Conservation (phyloP, 2,329 filamentous ascomycete species). For the Colletotrichum sp. region DNA sequence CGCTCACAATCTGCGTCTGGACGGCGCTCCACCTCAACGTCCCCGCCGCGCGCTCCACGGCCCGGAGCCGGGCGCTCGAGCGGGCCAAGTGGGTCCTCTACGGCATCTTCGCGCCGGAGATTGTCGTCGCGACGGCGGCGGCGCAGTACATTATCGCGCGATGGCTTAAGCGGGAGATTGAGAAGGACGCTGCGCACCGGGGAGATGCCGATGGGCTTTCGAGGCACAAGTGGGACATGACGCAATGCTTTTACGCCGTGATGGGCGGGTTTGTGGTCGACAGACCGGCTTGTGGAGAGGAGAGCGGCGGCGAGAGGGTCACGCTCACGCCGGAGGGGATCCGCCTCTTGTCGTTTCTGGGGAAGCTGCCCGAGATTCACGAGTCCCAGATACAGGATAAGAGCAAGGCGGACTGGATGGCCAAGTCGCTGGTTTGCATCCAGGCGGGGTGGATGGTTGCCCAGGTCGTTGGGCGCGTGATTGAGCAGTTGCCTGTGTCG, state of each 20-base stretch:
- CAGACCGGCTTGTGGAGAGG: not conserved
- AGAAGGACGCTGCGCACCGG: not conserved
- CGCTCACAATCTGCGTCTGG: constrained; percentile 37
- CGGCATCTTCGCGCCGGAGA: constrained; percentile 35
- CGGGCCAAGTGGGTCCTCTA: constrained; percentile 30
- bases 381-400: constrained; percentile 34
- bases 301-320: not conserved
- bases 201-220: not conserved
- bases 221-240: constrained; percentile 18
- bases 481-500: constrained; percentile 34
- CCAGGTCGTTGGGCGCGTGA: constrained; percentile 34
- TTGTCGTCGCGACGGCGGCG: constrained; percentile 33
- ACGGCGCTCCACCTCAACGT: constrained; percentile 39
- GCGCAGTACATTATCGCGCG: constrained; percentile 26
- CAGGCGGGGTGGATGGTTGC: constrained; percentile 43
- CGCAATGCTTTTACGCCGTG: constrained; percentile 32
- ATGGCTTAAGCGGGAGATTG: constrained; percentile 14
- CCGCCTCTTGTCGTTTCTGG: constrained; percentile 1
- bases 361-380: constrained; percentile 3
- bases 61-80: constrained; percentile 15
- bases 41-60: constrained; percentile 18
- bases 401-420: constrained; percentile 37
- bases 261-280: constrained; percentile 34
- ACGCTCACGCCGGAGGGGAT: constrained; percentile 14
- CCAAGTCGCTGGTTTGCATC: constrained; percentile 36